Base-by-base conservation (phyloP, 257 asterid species). In the Salvia splendens region DNA sequence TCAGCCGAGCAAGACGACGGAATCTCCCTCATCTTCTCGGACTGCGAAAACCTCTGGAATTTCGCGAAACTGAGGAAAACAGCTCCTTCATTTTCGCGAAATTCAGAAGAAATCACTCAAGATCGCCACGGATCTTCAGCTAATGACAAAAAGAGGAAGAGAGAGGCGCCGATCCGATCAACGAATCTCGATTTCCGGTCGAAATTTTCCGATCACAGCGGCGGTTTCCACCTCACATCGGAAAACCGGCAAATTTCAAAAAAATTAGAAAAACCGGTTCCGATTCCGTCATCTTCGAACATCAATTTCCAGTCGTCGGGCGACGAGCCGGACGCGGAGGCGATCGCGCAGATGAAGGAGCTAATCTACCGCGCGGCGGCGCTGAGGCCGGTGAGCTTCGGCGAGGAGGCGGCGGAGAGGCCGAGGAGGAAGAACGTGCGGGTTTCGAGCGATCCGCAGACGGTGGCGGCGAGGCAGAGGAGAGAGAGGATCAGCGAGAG, bases 291-390 rank as follows among this genome's bases (percentile, higher is more conserved):
- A 2, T 79, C 92, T 12, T 79, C 88, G 3, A 85, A 82, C 79
- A 94, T 94, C 32, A 94, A 75, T 38, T 94, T 94, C 65, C 96
- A 84, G 75, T 80, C 84, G 4, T 81, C 87, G 1, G 65, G 62
- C 0, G 88, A 79, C 14, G 97, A 91, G 79, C 88, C 95, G 0
- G 99, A 94, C 67, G 78, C 95, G 3, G 99, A 94, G 74, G 96
- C 96, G 41, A 87, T 88, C 3, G 97, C 96, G 0, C 97, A 91
- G 38, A 88, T 94, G 98, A 94, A 94, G 67, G 99, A 94, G 78
- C 89, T 91, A 84, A 87, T 94, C 8, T 94, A 94, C 78, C 81
- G 95, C 0, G 98, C 99, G 0, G 99, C 99, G 0, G 96, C 95
- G 2, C 87, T 94, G 33, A 61, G 96, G 84, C 99, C 99, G 5